phyloP scores from a whole-genome alignment of 2,329 filamentous ascomycete species.

The Venturiaceae sp. region DNA sequence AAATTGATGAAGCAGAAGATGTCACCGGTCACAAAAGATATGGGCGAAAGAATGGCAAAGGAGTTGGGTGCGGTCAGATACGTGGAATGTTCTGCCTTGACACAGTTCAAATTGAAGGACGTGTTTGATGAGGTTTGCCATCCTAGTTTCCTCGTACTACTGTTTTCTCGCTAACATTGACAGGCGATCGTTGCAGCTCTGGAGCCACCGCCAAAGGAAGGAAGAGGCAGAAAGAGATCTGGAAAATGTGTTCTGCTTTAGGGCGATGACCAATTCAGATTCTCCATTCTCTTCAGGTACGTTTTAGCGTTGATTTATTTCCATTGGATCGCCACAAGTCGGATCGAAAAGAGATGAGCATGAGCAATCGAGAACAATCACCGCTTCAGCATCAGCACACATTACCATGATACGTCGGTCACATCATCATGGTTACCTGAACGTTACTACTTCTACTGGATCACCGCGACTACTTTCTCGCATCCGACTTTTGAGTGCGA shows the following conservation, averaged over 20 bases:
- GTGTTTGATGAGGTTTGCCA: conserved; percentile 90
- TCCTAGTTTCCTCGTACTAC: background rate
- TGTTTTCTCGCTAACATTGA: background rate
- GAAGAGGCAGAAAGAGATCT: conserved; percentile 10
- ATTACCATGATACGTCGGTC: too few species aligned
- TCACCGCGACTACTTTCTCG: background rate
- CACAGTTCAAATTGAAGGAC: conserved; percentile 97
- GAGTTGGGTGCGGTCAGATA: conserved; percentile 98
- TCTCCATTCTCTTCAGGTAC: background rate
- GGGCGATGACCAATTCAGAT: background rate
- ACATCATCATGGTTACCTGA: background rate
- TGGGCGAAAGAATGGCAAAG: conserved; percentile 93
- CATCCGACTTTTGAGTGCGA: background rate
- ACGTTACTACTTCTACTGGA: background rate
- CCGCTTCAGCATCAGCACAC: too few species aligned
- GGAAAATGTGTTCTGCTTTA: conserved; percentile 8
- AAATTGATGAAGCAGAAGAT: conserved; percentile 96
- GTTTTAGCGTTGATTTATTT: background rate
- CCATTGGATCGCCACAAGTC: background rate
- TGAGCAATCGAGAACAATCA: background rate
- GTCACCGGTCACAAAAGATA: conserved; percentile 82
- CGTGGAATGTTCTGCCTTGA: conserved; percentile 95
- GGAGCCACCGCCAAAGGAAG: conserved; percentile 58
- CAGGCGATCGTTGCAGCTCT: conserved; percentile 93
- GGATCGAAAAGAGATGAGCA: background rate